Evolutionary conservation across 2,329 filamentous ascomycete genomes (phyloP), one percentile per base, ranked within the genome.

Genomic region (Lasiodiplodia gonubiensis): DNA sequence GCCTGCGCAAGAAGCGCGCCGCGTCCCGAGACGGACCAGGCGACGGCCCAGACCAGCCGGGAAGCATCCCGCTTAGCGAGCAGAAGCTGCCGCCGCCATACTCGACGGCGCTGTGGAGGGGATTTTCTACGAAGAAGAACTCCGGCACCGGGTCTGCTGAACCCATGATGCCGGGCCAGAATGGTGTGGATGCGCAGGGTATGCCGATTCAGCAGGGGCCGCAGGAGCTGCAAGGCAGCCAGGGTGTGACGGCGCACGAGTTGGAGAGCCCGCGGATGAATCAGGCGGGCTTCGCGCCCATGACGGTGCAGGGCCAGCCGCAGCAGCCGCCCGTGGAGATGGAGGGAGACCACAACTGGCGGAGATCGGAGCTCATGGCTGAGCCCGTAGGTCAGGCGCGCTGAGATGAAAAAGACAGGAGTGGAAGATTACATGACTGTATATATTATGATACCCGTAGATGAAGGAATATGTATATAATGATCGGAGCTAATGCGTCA

Each of bases 1-100:
- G 51, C 51, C 16, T 54, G 51, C 53, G 53, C 53, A 37, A 37
- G 53, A 37, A 37, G 18, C 53, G 53, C 30, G 53, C 53, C 53
- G 42, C 21, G n/a, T 46, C 42, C n/a, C 21, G 42, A 11, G 42
- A 46, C 42, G 42, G 42, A 18, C n/a, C 42, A 18, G 30, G 30
- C 52, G 10, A 30, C n/a, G 53, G 30, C 25, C 30, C 53, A 16
- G 33, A 18, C 30, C 30, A n/a, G 30, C 33, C 21, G 0, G 30
- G n/a, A 4, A n/a, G 33, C 8, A 14, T 12, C 7, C 10, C 4
- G 33, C n/a, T 39, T 1, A n/a, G n/a, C 18, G 53, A 55, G 53
- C 30, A n/a, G 16, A 23, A 55, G 33, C 27, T 39, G 14, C 51
- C 53, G 30, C 53, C 33, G 53, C n/a, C 33, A 11, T 37, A 55